A percentile compares a stretch with the other conserved stretches of the same genome.
phyloP scores from a whole-genome alignment of 2,329 filamentous ascomycete species.

The Colletotrichum gloeosporioides region DNA sequence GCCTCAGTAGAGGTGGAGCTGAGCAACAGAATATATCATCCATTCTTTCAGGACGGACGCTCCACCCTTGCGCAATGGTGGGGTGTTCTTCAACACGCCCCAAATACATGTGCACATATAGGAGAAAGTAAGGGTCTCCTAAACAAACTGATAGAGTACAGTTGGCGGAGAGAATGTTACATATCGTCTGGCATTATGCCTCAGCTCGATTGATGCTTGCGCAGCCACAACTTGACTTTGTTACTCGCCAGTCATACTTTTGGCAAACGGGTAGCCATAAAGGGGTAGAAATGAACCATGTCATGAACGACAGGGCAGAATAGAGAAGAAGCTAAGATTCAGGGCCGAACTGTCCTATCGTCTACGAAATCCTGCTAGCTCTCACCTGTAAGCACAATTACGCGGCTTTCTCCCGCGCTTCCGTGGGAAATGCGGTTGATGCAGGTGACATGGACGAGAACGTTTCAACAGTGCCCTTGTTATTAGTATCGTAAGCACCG shows the following conservation, averaged over 20 bases:
- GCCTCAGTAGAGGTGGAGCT: background rate
- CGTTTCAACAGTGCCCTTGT: background rate
- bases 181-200: background rate
- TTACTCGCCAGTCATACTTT: background rate
- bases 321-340: background rate
- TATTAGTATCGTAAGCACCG: background rate
- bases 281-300: background rate
- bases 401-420: background rate
- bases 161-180: background rate
- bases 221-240: background rate
- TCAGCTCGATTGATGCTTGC: background rate
- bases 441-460: background rate
- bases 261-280: background rate
- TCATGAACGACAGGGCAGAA: background rate
- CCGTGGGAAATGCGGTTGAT: background rate
- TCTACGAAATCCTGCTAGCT: background rate
- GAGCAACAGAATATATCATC: background rate
- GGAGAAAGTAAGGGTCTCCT: background rate
- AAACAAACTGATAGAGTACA: background rate
- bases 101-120: background rate
- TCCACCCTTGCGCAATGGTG: background rate
- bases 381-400: background rate
- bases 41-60: background rate
- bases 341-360: background rate
- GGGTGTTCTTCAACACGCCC: background rate